Evolutionary conservation across 768 basidiomycete genomes (phyloP).

Genomic region (Amanita thiersii): DNA sequence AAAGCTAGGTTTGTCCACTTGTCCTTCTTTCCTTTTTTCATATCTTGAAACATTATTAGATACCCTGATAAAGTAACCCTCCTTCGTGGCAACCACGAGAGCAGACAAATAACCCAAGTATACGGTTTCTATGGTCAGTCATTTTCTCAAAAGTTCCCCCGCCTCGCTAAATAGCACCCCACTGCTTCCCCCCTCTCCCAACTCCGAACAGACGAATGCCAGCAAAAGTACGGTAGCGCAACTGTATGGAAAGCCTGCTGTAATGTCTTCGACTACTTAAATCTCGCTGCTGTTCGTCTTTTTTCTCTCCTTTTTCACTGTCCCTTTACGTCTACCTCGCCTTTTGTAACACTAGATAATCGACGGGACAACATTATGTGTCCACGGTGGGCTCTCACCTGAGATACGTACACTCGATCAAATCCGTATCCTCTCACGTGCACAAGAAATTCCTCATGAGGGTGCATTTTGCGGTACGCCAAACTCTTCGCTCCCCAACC

Average conservation of each 20-base stretch:
- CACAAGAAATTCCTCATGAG: constrained; percentile 98
- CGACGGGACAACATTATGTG: constrained; percentile 86
- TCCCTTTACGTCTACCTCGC: not conserved
- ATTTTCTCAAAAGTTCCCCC: no score
- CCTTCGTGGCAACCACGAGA: constrained; percentile 93
- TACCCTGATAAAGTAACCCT: constrained; percentile 92
- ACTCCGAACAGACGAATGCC: constrained; percentile 72
- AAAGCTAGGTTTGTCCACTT: constrained; percentile 67
- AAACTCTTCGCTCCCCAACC: not conserved
- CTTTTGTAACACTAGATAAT: constrained; percentile 61
- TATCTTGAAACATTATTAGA: constrained; percentile 26
- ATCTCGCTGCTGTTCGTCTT: constrained; percentile 77
- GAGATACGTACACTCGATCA: constrained; percentile 95
- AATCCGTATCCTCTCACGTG: constrained; percentile 83
- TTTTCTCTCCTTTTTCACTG: not conserved
- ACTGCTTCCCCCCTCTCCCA: no score
- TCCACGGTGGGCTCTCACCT: constrained; percentile 93
- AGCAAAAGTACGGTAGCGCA: constrained; percentile 94
- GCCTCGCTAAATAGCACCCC: no score
- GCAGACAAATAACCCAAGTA: constrained; percentile 94
- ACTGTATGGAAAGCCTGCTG: constrained; percentile 98
- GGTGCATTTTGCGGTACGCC: constrained; percentile 89
- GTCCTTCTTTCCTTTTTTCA: not conserved
- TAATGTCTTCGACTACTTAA: constrained; percentile 91
- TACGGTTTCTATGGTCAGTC: constrained; percentile 94